Conservation (phyloP, 257 asterid species). For the Craterostigma plantagineum region DNA sequence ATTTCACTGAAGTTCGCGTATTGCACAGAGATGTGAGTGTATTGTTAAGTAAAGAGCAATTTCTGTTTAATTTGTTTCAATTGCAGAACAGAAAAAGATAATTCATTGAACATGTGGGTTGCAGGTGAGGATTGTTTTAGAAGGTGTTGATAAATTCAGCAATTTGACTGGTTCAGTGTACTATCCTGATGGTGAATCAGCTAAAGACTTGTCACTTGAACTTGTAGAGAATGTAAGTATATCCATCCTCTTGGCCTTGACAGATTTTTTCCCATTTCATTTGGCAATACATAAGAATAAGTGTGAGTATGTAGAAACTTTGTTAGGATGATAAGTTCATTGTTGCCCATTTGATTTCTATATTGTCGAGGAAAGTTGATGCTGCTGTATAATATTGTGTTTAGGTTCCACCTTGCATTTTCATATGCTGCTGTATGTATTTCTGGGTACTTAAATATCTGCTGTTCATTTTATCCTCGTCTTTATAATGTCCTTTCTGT, state of each 20-base stretch:
- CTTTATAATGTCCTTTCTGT: slow-evolving; percentile 8
- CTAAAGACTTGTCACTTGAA: slow-evolving; percentile 79
- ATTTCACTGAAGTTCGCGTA: slow-evolving; percentile 84
- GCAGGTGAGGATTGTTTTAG: slow-evolving; percentile 90
- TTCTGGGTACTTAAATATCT: neutral
- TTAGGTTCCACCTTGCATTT: no score
- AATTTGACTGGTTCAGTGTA: slow-evolving; percentile 77
- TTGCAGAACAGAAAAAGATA: neutral
- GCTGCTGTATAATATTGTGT: no score
- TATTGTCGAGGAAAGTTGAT: no score
- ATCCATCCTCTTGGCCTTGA: no score
- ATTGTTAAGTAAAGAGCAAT: no score
- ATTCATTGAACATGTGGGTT: neutral
- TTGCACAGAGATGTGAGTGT: slow-evolving; percentile 76
- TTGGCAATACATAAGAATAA: no score
- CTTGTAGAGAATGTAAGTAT: slow-evolving; percentile 68
- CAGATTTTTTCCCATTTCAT: no score
- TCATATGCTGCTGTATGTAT: neutral
- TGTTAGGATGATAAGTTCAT: no score
- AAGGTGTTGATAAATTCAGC: slow-evolving; percentile 89
- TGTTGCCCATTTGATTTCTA: no score
- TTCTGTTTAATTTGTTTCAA: no score
- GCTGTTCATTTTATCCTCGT: neutral
- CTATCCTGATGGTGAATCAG: slow-evolving; percentile 81
- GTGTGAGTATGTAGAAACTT: no score